Percentiles rank a stretch among this genome's conserved stretches.
Evolutionary conservation across 495 filamentous ascomycete species (phyloP).

Genomic region (Hyphodiscus hymeniophilus): DNA sequence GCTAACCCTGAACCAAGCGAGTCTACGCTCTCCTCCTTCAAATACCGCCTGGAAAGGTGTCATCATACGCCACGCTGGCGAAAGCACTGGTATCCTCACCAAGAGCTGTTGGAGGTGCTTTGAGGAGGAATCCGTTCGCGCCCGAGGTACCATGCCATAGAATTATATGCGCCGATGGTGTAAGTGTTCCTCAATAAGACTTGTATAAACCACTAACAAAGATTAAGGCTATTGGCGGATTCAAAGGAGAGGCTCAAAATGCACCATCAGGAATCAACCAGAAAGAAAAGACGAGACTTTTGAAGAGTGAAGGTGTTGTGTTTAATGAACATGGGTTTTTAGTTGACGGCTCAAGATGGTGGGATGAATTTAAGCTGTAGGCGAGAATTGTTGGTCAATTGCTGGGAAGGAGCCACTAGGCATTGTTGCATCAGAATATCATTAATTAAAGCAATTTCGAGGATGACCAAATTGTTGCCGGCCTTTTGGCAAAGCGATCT

Average conservation of each 20-base stretch:
- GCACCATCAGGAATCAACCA: slow-evolving; percentile 37
- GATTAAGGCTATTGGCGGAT: slow-evolving; percentile 38
- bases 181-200: slow-evolving; percentile 4
- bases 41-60: slow-evolving; percentile 61
- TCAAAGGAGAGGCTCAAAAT: slow-evolving; percentile 43
- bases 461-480: no score
- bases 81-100: slow-evolving; percentile 59
- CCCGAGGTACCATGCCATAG: slow-evolving; percentile 52
- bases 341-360: slow-evolving; percentile 27
- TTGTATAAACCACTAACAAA: slow-evolving; percentile 17
- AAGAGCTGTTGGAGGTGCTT: slow-evolving; percentile 71
- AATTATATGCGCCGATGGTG: slow-evolving; percentile 27
- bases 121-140: slow-evolving; percentile 63
- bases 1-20: slow-evolving; percentile 3
- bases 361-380: slow-evolving; percentile 34
- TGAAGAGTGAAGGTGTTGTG: slow-evolving; percentile 38
- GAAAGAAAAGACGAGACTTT: slow-evolving; percentile 35
- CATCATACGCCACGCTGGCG: slow-evolving; percentile 66
- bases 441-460: no score
- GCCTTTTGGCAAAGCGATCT: no score
- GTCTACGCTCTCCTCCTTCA: slow-evolving; percentile 46
- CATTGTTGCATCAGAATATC: no score
- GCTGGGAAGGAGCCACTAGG: no score
- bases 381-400: no score
- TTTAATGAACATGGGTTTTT: slow-evolving; percentile 38